These are phyloP conservation scores for Conticribra weissflogii DNA, from an alignment of 108 stramenopile genomes.

Conservation along the genomic window DNA sequence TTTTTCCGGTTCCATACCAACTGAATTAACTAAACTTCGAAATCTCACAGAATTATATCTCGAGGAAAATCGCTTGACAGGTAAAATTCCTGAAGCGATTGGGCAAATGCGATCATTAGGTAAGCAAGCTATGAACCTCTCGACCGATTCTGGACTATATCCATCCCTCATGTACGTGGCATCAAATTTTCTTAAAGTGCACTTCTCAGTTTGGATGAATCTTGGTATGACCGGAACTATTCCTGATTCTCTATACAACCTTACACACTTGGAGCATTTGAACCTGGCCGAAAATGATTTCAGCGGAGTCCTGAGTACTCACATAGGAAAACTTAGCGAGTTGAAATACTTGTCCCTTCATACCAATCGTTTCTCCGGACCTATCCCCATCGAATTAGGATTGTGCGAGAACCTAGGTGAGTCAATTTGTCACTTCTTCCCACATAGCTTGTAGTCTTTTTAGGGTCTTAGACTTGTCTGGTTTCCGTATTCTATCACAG, in stretches of 20 bases:
- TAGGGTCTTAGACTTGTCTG: neutral
- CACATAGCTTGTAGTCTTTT: neutral
- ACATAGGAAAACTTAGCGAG: slow-evolving; percentile 3
- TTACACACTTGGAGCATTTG: neutral
- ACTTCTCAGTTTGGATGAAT: neutral
- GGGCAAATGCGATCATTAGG: slow-evolving; percentile 4
- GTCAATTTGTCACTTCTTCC: neutral
- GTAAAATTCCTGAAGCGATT: neutral
- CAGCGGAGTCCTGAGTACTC: neutral
- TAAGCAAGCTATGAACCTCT: neutral
- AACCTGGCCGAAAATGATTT: neutral
- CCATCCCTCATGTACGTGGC: neutral
- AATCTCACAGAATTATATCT: neutral
- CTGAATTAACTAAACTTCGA: neutral
- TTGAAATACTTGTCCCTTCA: slow-evolving; percentile 4
- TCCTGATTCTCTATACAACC: slow-evolving; percentile 4
- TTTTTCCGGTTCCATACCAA: neutral
- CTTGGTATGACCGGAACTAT: slow-evolving; percentile 5
- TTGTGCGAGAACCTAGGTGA: slow-evolving; percentile 5
- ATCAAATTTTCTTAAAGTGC: neutral
- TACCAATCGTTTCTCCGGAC: slow-evolving; percentile 18
- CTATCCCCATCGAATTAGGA: slow-evolving; percentile 17
- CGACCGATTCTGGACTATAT: neutral
- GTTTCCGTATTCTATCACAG: neutral
- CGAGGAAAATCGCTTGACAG: neutral